These are phyloP conservation scores for Elaeis oleifera DNA, from an alignment of 202 grass and related monocot species.

Conservation along the genomic window DNA sequence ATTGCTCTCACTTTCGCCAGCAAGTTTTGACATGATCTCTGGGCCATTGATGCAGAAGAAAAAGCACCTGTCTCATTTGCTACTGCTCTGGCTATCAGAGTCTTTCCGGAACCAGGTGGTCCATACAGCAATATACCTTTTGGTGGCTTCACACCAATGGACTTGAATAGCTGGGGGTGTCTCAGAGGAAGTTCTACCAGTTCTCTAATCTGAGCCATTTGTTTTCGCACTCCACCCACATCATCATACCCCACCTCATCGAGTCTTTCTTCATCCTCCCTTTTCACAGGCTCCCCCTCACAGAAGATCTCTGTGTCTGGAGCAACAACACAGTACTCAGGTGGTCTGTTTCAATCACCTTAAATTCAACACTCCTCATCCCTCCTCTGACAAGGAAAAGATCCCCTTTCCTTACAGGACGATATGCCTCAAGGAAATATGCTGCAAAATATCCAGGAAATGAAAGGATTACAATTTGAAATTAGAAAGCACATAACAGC, in stretches of 20 bases:
- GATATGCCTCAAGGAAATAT: slow-evolving; percentile 34
- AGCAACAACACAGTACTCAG: slow-evolving; percentile 31
- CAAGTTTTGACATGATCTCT: slow-evolving; percentile 43
- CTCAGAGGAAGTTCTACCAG: slow-evolving; percentile 33
- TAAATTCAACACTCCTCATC: slow-evolving; percentile 42
- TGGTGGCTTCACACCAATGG: slow-evolving; percentile 39
- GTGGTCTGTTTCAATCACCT: slow-evolving; percentile 26
- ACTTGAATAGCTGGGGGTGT: slow-evolving; percentile 32
- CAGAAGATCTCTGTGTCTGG: slow-evolving; percentile 28
- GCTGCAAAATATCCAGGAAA: slow-evolving; percentile 13
- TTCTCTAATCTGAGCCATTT: slow-evolving; percentile 35
- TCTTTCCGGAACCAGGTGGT: slow-evolving; percentile 30
- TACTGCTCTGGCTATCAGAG: slow-evolving; percentile 27
- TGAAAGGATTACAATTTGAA: neutral
- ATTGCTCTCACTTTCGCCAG: slow-evolving; percentile 40
- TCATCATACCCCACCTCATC: slow-evolving; percentile 32
- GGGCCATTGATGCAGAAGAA: slow-evolving; percentile 38
- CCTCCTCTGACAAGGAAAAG: slow-evolving; percentile 41
- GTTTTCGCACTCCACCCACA: slow-evolving; percentile 40
- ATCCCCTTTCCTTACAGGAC: slow-evolving; percentile 41
- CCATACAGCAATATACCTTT: slow-evolving; percentile 44
- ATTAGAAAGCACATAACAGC: neutral
- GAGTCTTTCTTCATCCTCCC: slow-evolving; percentile 37
- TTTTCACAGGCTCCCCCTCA: slow-evolving; percentile 36
- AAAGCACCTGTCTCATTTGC: slow-evolving; percentile 36